Conservation (phyloP, 495 filamentous ascomycete species). For the Tuber microsphaerosporum region DNA sequence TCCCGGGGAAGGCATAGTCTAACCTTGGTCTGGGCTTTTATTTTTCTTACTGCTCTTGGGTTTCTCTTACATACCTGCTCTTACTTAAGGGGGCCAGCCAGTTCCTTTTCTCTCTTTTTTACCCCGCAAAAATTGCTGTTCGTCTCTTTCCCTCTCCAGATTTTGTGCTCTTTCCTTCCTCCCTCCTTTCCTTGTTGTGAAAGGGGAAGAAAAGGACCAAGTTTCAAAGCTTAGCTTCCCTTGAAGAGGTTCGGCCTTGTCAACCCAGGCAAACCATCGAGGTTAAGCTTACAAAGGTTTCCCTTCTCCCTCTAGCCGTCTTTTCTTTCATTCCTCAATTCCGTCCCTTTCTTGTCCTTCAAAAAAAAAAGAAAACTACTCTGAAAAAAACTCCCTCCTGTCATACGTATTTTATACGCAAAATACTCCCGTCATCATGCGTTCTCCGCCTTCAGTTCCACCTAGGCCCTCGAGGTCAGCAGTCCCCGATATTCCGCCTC, state of each 20-base stretch:
- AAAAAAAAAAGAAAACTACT: slow-evolving; percentile 9
- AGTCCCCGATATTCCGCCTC: slow-evolving; percentile 29
- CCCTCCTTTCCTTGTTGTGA: neutral
- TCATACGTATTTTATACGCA: slow-evolving; percentile 11
- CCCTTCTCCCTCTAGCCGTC: neutral
- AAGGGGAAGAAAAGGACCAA: neutral
- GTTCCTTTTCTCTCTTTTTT: slow-evolving; percentile 7
- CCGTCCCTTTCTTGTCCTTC: neutral
- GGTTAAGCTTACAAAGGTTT: slow-evolving; percentile 1
- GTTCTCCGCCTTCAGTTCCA: slow-evolving; percentile 54
- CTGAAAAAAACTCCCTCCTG: slow-evolving; percentile 7
- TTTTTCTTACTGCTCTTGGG: neutral
- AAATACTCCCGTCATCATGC: slow-evolving; percentile 45
- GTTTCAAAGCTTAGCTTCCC: neutral
- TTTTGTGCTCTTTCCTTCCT: neutral
- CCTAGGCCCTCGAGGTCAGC: slow-evolving; percentile 53
- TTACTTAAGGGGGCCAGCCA: slow-evolving; percentile 6
- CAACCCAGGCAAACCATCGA: neutral
- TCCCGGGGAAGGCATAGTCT: slow-evolving; percentile 11
- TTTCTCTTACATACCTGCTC: slow-evolving; percentile 1
- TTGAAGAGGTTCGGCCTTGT: neutral
- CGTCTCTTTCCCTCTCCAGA: neutral
- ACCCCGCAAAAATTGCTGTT: neutral
- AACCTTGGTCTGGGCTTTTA: slow-evolving; percentile 11
- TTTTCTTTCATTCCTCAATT: neutral